phyloP scores from a whole-genome alignment of 768 basidiomycete genomes.

The Macrolepiota albuminosa region DNA sequence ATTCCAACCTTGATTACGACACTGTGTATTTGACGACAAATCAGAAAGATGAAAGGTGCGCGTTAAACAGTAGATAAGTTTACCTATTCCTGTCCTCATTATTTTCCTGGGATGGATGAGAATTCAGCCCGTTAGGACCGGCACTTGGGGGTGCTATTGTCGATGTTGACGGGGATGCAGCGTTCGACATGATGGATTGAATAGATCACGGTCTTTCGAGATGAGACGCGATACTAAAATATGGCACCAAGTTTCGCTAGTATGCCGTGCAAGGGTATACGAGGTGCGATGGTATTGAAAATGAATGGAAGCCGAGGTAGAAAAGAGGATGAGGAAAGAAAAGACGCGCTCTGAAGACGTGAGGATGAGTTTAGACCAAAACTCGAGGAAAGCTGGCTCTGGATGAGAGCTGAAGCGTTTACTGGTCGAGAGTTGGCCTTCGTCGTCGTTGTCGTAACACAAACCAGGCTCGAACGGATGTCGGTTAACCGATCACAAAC shows the following conservation, averaged over 20 bases:
- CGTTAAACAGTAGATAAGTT: conserved; percentile 8
- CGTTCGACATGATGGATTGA: conserved; percentile 40
- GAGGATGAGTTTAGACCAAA: conserved; percentile 24
- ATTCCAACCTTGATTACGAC: conserved; percentile 99
- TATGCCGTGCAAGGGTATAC: conserved; percentile 17
- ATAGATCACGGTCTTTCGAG: conserved; percentile 12
- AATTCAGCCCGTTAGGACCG: conserved; percentile 50
- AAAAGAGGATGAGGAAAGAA: conserved; percentile 31
- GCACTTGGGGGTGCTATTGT: conserved; percentile 37
- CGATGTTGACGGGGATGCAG: conserved; percentile 46
- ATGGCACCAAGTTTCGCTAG: conserved; percentile 13
- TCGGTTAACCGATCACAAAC: conserved; percentile 16
- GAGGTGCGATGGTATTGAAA: conserved; percentile 16
- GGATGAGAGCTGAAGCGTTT: conserved; percentile 22
- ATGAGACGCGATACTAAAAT: conserved; percentile 15
- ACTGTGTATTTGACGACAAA: conserved; percentile 29
- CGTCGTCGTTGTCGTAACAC: conserved; percentile 29
- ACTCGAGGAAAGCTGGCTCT: conserved; percentile 28
- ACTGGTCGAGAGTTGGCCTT: conserved; percentile 18
- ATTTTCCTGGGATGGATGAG: conserved; percentile 47
- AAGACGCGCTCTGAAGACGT: conserved; percentile 31
- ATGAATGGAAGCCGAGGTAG: conserved; percentile 15
- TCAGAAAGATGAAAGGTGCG: not conserved
- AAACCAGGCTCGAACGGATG: conserved; percentile 19
- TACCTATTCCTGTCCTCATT: conserved; percentile 76